These are phyloP conservation scores for Cucurbita ficifolia DNA, from an alignment of 306 rosid species.

Conservation along the genomic window DNA sequence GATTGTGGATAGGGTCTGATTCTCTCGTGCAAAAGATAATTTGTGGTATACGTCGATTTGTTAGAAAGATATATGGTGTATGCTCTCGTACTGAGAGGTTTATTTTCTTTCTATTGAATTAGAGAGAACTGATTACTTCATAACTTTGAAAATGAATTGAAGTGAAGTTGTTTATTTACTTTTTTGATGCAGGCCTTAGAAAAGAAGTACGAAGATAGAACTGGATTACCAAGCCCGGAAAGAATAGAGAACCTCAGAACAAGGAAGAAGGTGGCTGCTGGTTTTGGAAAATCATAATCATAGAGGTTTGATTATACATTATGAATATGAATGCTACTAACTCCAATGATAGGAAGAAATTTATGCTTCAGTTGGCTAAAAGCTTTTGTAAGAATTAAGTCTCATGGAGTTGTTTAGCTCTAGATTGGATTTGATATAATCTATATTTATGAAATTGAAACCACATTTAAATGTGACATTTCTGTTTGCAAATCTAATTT, in stretches of 20 bases:
- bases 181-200: slow-evolving; percentile 47
- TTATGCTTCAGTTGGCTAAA: too few species aligned
- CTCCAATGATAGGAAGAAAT: neutral
- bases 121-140: neutral
- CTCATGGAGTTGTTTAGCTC: too few species aligned
- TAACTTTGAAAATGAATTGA: neutral
- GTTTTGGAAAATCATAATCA: slow-evolving; percentile 53
- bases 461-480: too few species aligned
- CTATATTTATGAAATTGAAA: too few species aligned
- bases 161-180: neutral
- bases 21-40: neutral
- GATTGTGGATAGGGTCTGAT: neutral
- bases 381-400: too few species aligned
- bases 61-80: neutral
- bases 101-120: neutral
- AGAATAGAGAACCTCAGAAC: slow-evolving; percentile 36
- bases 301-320: neutral
- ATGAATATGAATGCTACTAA: neutral
- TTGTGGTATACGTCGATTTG: neutral
- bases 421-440: too few species aligned
- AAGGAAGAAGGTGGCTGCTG: slow-evolving; percentile 49
- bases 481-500: too few species aligned
- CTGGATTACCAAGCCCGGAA: slow-evolving; percentile 73
- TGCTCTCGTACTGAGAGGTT: neutral
- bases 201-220: slow-evolving; percentile 46